Evolutionary conservation across 202 grass and related monocot species (phyloP).

Genomic region (Brachypodium distachyon): DNA sequence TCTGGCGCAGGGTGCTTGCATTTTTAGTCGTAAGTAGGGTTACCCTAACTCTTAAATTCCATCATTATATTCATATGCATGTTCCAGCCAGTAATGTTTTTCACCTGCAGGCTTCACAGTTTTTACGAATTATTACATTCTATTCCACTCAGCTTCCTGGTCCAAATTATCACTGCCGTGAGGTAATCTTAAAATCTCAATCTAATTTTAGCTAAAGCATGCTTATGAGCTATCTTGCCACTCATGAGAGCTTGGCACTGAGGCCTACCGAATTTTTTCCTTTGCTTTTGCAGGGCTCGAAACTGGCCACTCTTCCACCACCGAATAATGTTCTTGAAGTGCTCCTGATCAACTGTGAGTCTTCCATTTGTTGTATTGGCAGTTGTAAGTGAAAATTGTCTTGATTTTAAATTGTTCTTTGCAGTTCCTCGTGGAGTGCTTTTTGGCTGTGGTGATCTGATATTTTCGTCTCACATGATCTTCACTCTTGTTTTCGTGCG

Average conservation of each 20-base stretch:
- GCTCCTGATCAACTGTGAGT: slow-evolving; percentile 79
- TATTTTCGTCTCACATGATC: slow-evolving; percentile 99
- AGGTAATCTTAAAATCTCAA: slow-evolving; percentile 43
- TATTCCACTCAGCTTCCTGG: slow-evolving; percentile 97
- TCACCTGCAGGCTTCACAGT: slow-evolving; percentile 63
- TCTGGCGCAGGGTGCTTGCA: slow-evolving; percentile 87
- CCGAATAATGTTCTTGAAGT: slow-evolving; percentile 79
- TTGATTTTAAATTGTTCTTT: slow-evolving; percentile 28
- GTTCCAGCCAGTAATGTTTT: background rate
- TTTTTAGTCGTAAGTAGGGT: slow-evolving; percentile 84
- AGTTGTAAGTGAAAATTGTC: slow-evolving; percentile 9
- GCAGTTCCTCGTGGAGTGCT: slow-evolving; percentile 85
- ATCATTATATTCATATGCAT: background rate
- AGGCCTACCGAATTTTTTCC: background rate
- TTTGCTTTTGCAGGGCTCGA: slow-evolving; percentile 52
- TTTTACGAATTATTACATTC: slow-evolving; percentile 83
- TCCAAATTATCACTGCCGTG: slow-evolving; percentile 95
- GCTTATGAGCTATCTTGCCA: background rate
- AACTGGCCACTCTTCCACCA: slow-evolving; percentile 61
- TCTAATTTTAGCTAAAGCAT: background rate
- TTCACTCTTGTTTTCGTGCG: slow-evolving; percentile 86
- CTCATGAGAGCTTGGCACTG: background rate
- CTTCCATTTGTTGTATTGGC: background rate
- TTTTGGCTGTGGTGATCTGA: slow-evolving; percentile 95
- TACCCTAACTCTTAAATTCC: background rate